Base-by-base conservation (phyloP, 495 filamentous ascomycete species). In the Neurospora sp. region DNA sequence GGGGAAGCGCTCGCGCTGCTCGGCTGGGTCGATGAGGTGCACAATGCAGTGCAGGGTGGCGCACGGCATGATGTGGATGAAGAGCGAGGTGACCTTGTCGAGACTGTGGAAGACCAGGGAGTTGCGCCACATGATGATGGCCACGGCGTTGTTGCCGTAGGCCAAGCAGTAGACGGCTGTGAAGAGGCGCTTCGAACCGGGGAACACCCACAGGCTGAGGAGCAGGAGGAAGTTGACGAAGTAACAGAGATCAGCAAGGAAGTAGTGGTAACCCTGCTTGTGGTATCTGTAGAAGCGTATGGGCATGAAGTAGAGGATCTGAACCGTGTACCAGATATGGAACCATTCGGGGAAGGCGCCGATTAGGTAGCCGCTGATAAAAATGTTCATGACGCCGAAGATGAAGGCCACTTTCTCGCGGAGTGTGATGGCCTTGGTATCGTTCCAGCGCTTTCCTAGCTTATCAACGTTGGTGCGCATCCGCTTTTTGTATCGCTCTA, bases 111-210 rank as follows among this genome's bases (percentile, higher is more conserved):
- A 98, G 44, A 99, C 96, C 82, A 99, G 87, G 27, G 94, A 97
- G 80, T 99, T 99, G 71, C 96, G 90, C 96, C 96, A 99, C 95
- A 99, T 98, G 74, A 96, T 96, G 81, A 99, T 98, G 20, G 96
- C 96, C 69, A 96, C 90, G 68, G 96, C 96, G 79, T 99, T 99
- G 82, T 99, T 99, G 71, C 96, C 96, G 73, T 91, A 94, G 20
- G 94, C 92, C 71, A 99, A 85, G 76, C 96, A 98, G 80, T 92
- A 98, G 14, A 94, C 92, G 75, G 93, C 91, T 75, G 97, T 97
- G 80, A 99, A 94, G 18, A 99, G 86, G 69, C 96, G 90, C 78
- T 96, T 97, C 20, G 94, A 98, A 39, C 88, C 83, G 0, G 96
- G 96, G 77, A 97, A 97, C 31, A 93, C 85, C 94, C 95, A 99